These are phyloP conservation scores for Microthlaspi erraticum DNA, from an alignment of 345 rosid genomes.

Conservation along the genomic window DNA sequence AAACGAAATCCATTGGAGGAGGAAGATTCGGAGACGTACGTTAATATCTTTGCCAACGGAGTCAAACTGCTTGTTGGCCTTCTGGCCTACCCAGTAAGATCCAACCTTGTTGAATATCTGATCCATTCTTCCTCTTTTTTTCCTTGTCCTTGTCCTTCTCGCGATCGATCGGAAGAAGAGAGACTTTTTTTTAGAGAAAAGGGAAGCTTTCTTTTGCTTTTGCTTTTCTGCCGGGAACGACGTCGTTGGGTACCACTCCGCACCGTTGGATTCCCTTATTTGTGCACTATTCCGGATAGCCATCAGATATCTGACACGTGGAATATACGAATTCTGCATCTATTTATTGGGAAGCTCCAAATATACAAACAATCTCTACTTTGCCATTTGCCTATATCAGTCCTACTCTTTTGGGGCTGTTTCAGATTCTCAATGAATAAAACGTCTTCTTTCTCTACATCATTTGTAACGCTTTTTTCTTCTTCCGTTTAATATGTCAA, in stretches of 20 bases:
- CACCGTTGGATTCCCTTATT: conserved; percentile 20
- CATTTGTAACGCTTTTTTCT: too few relatives aligned
- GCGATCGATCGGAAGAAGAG: neutral
- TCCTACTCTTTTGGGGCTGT: neutral
- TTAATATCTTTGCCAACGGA: conserved; percentile 87
- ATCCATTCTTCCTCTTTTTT: conserved; percentile 58
- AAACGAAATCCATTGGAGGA: neutral
- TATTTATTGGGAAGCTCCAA: too few relatives aligned
- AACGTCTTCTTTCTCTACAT: too few relatives aligned
- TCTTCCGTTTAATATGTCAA: too few relatives aligned
- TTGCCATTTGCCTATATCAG: neutral
- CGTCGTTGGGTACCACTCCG: neutral
- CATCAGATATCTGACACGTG: neutral
- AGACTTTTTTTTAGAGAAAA: conserved; percentile 1
- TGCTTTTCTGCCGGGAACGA: neutral
- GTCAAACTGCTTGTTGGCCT: conserved; percentile 77
- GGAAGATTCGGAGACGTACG: conserved; percentile 46
- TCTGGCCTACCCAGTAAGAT: conserved; percentile 76
- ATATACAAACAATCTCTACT: too few relatives aligned
- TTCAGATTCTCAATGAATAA: too few relatives aligned
- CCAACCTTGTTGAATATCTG: conserved; percentile 90
- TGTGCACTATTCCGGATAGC: neutral
- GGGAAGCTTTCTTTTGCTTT: neutral
- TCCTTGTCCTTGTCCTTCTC: too few relatives aligned
- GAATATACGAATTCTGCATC: neutral